Evolutionary conservation across 108 stramenopile species (phyloP).

Genomic region (Skeletonema costatum): DNA sequence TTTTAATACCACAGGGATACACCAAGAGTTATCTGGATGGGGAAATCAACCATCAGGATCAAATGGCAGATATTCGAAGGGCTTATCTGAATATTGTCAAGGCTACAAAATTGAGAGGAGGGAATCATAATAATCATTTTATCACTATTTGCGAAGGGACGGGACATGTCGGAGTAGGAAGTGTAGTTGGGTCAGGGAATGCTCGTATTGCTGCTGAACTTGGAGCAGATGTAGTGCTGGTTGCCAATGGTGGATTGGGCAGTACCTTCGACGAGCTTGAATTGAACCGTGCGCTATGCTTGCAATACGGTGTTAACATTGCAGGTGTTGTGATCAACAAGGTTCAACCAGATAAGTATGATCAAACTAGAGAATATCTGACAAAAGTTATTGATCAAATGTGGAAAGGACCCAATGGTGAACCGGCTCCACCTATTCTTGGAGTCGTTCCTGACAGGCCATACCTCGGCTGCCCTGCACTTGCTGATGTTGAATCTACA

Average conservation of each 20-base stretch:
- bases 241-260: conserved; percentile 93
- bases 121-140: conserved; percentile 36
- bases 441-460: conserved; percentile 91
- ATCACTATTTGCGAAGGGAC: conserved; percentile 91
- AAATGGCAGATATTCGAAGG: conserved; percentile 50
- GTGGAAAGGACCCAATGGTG: conserved; percentile 57
- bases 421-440: conserved; percentile 74
- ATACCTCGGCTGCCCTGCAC: conserved; percentile 72
- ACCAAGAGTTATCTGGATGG: conserved; percentile 88
- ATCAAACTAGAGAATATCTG: conserved; percentile 72
- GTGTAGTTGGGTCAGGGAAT: conserved; percentile 84
- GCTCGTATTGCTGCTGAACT: conserved; percentile 85
- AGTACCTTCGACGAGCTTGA: conserved; percentile 89
- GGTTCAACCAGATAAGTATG: conserved; percentile 83
- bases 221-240: conserved; percentile 87
- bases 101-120: conserved; percentile 31
- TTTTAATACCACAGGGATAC: conserved; percentile 89
- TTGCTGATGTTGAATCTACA: conserved; percentile 75
- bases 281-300: conserved; percentile 82
- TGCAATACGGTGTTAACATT: conserved; percentile 73
- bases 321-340: conserved; percentile 93
- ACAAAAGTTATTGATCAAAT: conserved; percentile 57
- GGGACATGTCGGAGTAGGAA: conserved; percentile 91
- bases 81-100: conserved; percentile 39
- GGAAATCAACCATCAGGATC: conserved; percentile 55